Conservation (phyloP, 2,329 filamentous ascomycete genomes). For the Fusarium lateritium region DNA sequence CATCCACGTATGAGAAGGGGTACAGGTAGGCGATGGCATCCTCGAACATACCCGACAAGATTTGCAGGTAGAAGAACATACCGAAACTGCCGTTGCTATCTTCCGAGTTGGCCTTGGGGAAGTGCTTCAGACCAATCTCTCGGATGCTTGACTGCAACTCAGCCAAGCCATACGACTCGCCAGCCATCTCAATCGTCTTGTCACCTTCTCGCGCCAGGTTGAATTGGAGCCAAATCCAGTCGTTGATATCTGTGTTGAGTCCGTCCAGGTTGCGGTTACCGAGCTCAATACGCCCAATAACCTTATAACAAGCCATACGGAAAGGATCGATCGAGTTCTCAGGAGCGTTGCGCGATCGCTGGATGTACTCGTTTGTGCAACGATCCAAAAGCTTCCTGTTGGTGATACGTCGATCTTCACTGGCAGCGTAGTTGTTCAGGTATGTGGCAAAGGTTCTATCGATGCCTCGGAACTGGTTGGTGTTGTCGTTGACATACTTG, state of each 20-base stretch:
- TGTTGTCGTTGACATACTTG: constrained; percentile 86
- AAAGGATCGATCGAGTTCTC: constrained; percentile 94
- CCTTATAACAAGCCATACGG: constrained; percentile 97
- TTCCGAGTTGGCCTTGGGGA: constrained; percentile 84
- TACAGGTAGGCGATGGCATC: constrained; percentile 93
- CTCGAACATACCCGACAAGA: constrained; percentile 93
- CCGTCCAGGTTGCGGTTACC: constrained; percentile 75
- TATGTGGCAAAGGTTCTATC: constrained; percentile 93
- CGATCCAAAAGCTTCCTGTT: constrained; percentile 85
- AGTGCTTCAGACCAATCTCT: constrained; percentile 93
- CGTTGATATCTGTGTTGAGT: constrained; percentile 75
- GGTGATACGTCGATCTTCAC: constrained; percentile 79
- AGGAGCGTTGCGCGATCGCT: constrained; percentile 85
- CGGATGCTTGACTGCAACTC: constrained; percentile 84
- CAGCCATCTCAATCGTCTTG: constrained; percentile 74
- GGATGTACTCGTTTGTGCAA: constrained; percentile 91
- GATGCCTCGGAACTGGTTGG: constrained; percentile 86
- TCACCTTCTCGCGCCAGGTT: constrained; percentile 77
- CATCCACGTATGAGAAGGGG: constrained; percentile 90
- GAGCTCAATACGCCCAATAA: constrained; percentile 85
- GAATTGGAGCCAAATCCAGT: constrained; percentile 82
- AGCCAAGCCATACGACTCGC: constrained; percentile 74
- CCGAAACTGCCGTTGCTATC: constrained; percentile 83
- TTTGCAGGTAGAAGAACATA: constrained; percentile 93
- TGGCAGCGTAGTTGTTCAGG: constrained; percentile 85